Evolutionary conservation across 345 rosid genomes (phyloP), one percentile per base, ranked within the genome.

Genomic region (Eucalyptus rudis): DNA sequence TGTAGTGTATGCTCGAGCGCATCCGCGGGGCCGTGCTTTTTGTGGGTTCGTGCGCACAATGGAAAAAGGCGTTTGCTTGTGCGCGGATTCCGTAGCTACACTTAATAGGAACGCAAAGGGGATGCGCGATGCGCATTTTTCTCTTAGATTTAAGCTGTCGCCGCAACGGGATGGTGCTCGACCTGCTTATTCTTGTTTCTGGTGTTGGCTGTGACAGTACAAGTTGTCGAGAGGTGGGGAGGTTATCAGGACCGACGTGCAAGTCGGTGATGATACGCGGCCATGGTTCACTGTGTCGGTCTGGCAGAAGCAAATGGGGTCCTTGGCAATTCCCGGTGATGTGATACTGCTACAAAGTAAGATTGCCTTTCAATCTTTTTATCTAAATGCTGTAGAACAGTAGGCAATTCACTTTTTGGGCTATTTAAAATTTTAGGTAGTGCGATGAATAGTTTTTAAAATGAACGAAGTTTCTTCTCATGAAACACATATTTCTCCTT

Each of bases 191-290:
- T 36, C 83, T 36, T 76, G 83, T 76, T 76, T 76, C 14, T 76
- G 83, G 83, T 76, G 43, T 76, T 6, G 47, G 27, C 25, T 76
- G 68, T 29, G 59, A 62, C 93, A 94, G 96, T 93, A 90, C 86
- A 93, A 91, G 90, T 52, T 93, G 86, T 87, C 93, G 8, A 91
- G 89, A 49, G 94, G 95, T 3, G 93, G 95, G 66, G 92, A 93
- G 50, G 87, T 92, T 45, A 84, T 95, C 43, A 91, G 93, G 92
- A 95, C 93, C 1, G 96, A 95, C 88, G 90, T 95, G 76, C 95
- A 92, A 88, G 96, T 94, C 3, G 95, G 96, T 31, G 96, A 95
- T 81, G 94, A 95, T 86, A 92, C 95, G 88, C 89, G 88, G 51
- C 91, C 93, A 27, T 90, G 91, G 45, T 94, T 94, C 90, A 86